Evolutionary conservation across 2,329 filamentous ascomycete genomes (phyloP).

Genomic region (Colletotrichum spinosum): DNA sequence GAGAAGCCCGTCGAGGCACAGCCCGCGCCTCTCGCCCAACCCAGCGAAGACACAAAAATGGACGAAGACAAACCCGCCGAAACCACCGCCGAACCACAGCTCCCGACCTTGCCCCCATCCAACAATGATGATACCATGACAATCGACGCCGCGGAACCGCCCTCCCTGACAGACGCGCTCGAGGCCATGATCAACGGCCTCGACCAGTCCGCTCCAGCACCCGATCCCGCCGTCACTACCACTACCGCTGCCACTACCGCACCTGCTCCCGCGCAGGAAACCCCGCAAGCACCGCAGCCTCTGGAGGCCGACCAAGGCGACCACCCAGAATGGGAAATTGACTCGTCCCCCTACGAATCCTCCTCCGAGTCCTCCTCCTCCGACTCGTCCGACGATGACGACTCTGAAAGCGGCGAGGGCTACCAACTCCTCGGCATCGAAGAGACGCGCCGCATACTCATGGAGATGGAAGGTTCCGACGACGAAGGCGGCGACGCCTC

Average conservation of each 20-base stretch:
- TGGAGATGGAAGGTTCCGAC: slow-evolving; percentile 86
- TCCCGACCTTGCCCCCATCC: not conserved
- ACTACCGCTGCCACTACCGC: slow-evolving; percentile 1
- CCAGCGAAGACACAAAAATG: not conserved
- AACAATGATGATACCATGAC: slow-evolving; percentile 48
- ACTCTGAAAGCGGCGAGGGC: slow-evolving; percentile 65
- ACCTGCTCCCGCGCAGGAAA: slow-evolving; percentile 15
- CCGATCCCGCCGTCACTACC: not conserved
- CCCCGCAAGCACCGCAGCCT: not conserved
- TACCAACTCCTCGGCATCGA: slow-evolving; percentile 83
- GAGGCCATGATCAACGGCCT: slow-evolving; percentile 58
- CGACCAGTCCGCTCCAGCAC: slow-evolving; percentile 32
- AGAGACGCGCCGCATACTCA: slow-evolving; percentile 85
- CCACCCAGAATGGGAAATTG: slow-evolving; percentile 85
- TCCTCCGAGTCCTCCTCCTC: slow-evolving; percentile 70
- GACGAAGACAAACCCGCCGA: not conserved
- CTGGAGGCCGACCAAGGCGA: slow-evolving; percentile 47
- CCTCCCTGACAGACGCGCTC: slow-evolving; percentile 55
- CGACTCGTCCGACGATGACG: slow-evolving; percentile 68
- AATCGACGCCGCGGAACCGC: slow-evolving; percentile 50
- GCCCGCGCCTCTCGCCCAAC: slow-evolving; percentile 18
- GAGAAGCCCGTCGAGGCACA: slow-evolving; percentile 7
- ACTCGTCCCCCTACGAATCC: slow-evolving; percentile 81
- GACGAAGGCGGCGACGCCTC: slow-evolving; percentile 68
- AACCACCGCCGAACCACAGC: not conserved